A percentile compares a stretch with the other conserved stretches of the same genome.
These are phyloP conservation scores for Penicillium ucsense DNA, from an alignment of 495 filamentous ascomycete genomes.

Conservation along the genomic window DNA sequence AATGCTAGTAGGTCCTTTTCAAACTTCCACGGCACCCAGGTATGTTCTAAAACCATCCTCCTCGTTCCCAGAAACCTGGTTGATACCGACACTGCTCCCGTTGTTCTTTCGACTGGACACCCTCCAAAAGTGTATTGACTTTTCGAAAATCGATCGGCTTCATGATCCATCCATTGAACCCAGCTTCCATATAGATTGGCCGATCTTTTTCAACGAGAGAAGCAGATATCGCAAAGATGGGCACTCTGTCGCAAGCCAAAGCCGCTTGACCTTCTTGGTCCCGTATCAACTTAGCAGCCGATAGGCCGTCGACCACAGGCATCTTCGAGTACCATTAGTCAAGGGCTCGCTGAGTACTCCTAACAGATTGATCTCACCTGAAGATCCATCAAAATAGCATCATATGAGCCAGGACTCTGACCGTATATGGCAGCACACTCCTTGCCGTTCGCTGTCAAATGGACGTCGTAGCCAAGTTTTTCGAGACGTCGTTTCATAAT, in stretches of 20 bases:
- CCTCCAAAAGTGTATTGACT: constrained; percentile 48
- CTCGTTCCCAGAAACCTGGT: constrained; percentile 59
- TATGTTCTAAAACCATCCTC: constrained; percentile 53
- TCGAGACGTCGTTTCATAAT: constrained; percentile 74
- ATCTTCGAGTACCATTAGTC: constrained; percentile 44
- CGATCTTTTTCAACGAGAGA: constrained; percentile 62
- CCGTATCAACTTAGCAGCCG: constrained; percentile 74
- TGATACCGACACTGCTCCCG: constrained; percentile 44
- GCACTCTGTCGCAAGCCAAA: constrained; percentile 42
- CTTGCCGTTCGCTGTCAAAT: constrained; percentile 69
- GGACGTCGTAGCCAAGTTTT: constrained; percentile 62
- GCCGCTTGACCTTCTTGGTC: constrained; percentile 45
- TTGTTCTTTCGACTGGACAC: constrained; percentile 41
- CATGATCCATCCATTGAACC: constrained; percentile 84
- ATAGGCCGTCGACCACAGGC: constrained; percentile 81
- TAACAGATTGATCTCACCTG: constrained; percentile 45
- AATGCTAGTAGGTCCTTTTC: too few relatives aligned
- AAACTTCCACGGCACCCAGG: background rate
- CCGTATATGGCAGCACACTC: constrained; percentile 63
- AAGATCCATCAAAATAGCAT: constrained; percentile 92
- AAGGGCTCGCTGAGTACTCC: background rate
- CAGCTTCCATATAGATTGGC: constrained; percentile 57
- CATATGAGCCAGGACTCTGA: constrained; percentile 48
- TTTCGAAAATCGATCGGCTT: constrained; percentile 72
- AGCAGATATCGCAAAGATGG: constrained; percentile 82